These are phyloP conservation scores for Cyphellophora attinorum DNA, from an alignment of 2,329 filamentous ascomycete genomes.

Conservation along the genomic window DNA sequence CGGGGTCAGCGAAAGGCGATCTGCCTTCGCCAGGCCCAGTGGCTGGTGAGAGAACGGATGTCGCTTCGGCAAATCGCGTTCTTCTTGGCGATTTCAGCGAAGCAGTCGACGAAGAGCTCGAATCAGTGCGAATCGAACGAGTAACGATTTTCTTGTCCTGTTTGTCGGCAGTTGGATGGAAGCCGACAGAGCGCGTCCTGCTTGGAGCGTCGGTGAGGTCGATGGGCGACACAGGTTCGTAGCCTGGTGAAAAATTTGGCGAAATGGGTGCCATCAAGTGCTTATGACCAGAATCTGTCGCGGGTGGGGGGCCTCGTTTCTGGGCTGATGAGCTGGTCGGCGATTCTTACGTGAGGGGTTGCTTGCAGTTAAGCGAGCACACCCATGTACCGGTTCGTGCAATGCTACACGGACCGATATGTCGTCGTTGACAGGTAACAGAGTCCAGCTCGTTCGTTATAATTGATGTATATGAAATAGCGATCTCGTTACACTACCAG, in stretches of 20 bases:
- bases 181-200: constrained; percentile 21
- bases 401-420: too few relatives aligned
- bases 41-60: constrained; percentile 53
- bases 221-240: constrained; percentile 27
- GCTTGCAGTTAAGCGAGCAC: too few relatives aligned
- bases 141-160: constrained; percentile 11
- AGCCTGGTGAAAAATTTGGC: constrained; percentile 7
- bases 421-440: background rate
- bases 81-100: constrained; percentile 44
- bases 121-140: constrained; percentile 14
- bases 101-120: constrained; percentile 19
- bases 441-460: background rate
- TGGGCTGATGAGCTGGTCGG: too few relatives aligned
- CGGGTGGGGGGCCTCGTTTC: background rate
- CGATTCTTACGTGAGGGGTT: background rate
- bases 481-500: background rate
- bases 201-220: constrained; percentile 27
- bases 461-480: constrained; percentile 6
- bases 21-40: constrained; percentile 33
- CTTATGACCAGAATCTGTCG: background rate
- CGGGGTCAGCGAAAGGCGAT: constrained; percentile 44
- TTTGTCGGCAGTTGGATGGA: constrained; percentile 21
- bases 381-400: too few relatives aligned
- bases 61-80: constrained; percentile 57
- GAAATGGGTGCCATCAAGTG: constrained; percentile 1